Evolutionary conservation across 345 rosid species (phyloP).

Genomic region (Eucalyptus tenuipes): DNA sequence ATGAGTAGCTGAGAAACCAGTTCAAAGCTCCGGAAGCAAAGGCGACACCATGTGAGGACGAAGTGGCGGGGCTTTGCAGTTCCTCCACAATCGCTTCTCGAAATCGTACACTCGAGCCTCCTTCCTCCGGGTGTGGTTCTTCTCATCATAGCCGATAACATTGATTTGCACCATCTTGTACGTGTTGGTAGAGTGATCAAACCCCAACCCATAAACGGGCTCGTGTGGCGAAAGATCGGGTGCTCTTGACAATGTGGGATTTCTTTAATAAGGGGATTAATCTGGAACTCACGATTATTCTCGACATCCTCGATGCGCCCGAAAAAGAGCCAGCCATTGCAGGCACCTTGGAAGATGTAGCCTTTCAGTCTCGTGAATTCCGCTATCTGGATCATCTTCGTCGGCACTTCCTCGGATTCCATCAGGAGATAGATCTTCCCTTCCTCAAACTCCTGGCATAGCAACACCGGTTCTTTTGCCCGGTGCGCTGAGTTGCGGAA

Average conservation of each 20-base stretch:
- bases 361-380: background rate
- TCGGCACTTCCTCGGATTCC: background rate
- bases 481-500: background rate
- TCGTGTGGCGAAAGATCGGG: background rate
- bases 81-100: background rate
- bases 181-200: background rate
- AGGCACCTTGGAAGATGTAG: background rate
- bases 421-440: background rate
- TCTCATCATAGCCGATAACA: background rate
- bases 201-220: background rate
- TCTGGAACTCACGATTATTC: background rate
- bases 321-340: background rate
- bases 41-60: background rate
- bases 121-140: background rate
- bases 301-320: background rate
- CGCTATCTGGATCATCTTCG: background rate
- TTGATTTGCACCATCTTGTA: background rate
- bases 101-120: background rate
- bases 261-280: background rate
- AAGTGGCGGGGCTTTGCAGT: background rate
- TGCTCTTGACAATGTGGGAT: background rate
- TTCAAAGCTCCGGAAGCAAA: background rate
- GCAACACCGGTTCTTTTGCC: background rate
- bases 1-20: background rate
- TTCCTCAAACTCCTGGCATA: background rate